These are phyloP conservation scores for Exobasidium cylindrosporum DNA, from an alignment of 1,284 basidiomycete genomes.

Conservation along the genomic window DNA sequence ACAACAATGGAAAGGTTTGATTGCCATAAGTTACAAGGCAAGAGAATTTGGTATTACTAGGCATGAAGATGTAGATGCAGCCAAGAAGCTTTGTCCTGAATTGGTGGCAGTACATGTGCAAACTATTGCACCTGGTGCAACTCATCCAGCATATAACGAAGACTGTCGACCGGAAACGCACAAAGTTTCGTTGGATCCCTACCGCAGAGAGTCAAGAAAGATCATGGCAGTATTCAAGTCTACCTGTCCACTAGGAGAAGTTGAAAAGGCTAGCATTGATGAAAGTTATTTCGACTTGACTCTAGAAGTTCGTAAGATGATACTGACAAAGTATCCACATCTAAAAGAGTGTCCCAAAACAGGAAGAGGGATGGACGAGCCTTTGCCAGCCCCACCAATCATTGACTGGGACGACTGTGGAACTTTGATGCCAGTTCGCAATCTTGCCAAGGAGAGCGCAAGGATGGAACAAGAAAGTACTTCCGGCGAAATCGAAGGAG, in stretches of 20 bases:
- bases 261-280: constrained; percentile 64
- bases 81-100: constrained; percentile 79
- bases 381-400: constrained; percentile 72
- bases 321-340: constrained; percentile 63
- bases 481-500: constrained; percentile 22
- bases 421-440: constrained; percentile 66
- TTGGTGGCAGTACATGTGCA: constrained; percentile 86
- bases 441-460: constrained; percentile 15
- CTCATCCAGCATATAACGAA: constrained; percentile 79
- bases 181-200: constrained; percentile 93
- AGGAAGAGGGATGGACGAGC: constrained; percentile 72
- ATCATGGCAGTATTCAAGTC: constrained; percentile 83
- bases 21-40: constrained; percentile 95
- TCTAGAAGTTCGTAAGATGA: constrained; percentile 46
- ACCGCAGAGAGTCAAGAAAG: constrained; percentile 83
- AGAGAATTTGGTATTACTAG: constrained; percentile 83
- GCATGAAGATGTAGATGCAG: constrained; percentile 54
- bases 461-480: constrained; percentile 20
- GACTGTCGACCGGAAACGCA: constrained; percentile 78
- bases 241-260: constrained; percentile 66
- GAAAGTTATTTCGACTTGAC: constrained; percentile 57
- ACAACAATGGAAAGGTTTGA: constrained; percentile 80
- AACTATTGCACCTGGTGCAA: constrained; percentile 83
- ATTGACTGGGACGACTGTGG: constrained; percentile 68
- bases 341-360: constrained; percentile 69